A percentile compares a stretch with the other conserved stretches of the same genome.
Evolutionary conservation across 2,329 filamentous ascomycete species (phyloP).

Genomic region (Xylariaceae sp.): DNA sequence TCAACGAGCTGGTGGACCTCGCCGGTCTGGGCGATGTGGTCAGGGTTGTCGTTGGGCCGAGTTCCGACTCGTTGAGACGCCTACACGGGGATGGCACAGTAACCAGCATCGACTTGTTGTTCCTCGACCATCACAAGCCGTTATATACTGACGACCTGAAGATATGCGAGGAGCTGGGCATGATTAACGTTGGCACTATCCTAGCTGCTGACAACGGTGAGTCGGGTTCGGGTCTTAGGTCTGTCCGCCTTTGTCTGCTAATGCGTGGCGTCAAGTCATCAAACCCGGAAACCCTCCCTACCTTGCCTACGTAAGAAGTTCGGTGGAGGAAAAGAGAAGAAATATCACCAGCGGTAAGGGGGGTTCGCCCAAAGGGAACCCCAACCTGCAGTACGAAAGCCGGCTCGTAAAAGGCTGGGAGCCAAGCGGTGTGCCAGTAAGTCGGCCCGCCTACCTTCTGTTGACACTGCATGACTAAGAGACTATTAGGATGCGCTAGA

Average conservation of each 20-base stretch:
- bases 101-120: constrained; percentile 62
- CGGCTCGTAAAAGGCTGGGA: constrained; percentile 59
- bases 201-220: constrained; percentile 60
- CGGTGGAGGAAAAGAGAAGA: constrained; percentile 55
- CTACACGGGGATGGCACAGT: constrained; percentile 51
- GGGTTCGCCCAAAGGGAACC: constrained; percentile 52
- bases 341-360: constrained; percentile 26
- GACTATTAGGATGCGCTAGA: constrained; percentile 59
- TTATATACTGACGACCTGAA: constrained; percentile 70
- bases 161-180: constrained; percentile 64
- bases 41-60: constrained; percentile 63
- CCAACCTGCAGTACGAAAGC: constrained; percentile 61
- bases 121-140: constrained; percentile 77
- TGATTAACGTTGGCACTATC: constrained; percentile 58
- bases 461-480: constrained; percentile 19
- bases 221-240: constrained; percentile 2
- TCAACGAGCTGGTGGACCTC: constrained; percentile 62
- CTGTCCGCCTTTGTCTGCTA: background rate
- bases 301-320: constrained; percentile 63
- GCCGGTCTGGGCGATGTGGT: constrained; percentile 68
- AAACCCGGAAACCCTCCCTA: constrained; percentile 67
- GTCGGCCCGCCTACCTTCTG: constrained; percentile 19
- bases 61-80: constrained; percentile 58
- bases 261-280: constrained; percentile 42
- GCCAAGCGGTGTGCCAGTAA: constrained; percentile 60